Percentiles rank a stretch among this genome's conserved stretches.
phyloP scores from a whole-genome alignment of 768 basidiomycete species.

The Holtermannia corniformis region DNA sequence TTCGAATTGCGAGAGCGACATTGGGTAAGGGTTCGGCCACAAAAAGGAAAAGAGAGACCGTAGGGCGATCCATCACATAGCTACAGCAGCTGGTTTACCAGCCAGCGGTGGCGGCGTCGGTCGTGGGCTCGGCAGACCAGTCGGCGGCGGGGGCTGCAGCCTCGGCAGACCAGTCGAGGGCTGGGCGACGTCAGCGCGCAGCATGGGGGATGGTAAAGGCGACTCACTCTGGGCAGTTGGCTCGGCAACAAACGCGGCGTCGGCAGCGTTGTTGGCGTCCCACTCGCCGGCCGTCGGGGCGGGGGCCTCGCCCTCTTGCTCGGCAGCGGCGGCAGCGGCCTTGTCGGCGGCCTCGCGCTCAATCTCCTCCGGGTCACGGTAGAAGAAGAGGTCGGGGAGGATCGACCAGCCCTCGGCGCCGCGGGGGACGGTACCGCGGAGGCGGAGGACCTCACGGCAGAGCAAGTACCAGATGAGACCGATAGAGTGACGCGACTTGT shows the following conservation, averaged over 20 bases:
- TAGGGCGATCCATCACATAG: background rate
- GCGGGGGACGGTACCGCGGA: conserved; percentile 86
- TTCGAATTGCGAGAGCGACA: background rate
- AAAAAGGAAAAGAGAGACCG: background rate
- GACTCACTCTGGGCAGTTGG: conserved; percentile 40
- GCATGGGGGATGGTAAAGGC: conserved; percentile 40
- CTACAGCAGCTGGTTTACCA: conserved; percentile 19
- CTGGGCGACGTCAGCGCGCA: conserved; percentile 31
- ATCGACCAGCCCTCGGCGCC: conserved; percentile 76
- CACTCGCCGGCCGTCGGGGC: conserved; percentile 44
- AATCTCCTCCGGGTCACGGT: conserved; percentile 98
- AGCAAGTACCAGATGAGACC: conserved; percentile 69
- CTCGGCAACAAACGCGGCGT: conserved; percentile 62
- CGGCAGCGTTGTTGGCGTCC: conserved; percentile 57
- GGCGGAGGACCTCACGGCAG: conserved; percentile 90
- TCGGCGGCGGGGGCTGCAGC: conserved; percentile 50
- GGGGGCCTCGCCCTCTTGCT: conserved; percentile 50
- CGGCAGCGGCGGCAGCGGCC: conserved; percentile 74
- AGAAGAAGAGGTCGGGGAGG: conserved; percentile 99
- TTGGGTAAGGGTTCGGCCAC: background rate
- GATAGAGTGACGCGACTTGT: conserved; percentile 95
- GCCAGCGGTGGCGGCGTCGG: conserved; percentile 16
- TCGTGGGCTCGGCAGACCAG: conserved; percentile 76
- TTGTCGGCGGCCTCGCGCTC: conserved; percentile 90
- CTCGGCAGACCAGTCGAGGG: conserved; percentile 78